Evolutionary conservation across 192 early-diverging fungal genomes (phyloP).

Genomic region (Entrophospora sp.): DNA sequence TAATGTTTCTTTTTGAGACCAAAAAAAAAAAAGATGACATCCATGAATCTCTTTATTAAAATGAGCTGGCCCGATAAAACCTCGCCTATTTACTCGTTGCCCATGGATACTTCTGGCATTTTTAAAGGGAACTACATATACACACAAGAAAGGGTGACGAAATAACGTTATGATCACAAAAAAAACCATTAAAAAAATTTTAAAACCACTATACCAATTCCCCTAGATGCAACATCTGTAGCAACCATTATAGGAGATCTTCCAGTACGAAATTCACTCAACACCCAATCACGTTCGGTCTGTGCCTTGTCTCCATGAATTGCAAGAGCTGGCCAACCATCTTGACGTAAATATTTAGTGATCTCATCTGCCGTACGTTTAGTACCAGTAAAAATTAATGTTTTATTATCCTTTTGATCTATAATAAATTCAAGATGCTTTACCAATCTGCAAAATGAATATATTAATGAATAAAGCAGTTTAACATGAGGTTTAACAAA

Average conservation of each 20-base stretch:
- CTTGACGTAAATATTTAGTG: conserved; percentile 77
- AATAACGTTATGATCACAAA: conserved; percentile 1
- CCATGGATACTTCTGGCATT: conserved; percentile 22
- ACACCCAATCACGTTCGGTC: conserved; percentile 93
- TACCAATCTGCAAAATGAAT: conserved; percentile 38
- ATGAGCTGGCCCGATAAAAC: conserved; percentile 2
- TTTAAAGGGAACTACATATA: conserved; percentile 20
- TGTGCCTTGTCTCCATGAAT: conserved; percentile 98
- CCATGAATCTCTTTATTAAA: background rate
- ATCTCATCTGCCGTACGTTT: conserved; percentile 90
- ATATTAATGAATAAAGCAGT: background rate
- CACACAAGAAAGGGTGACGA: conserved; percentile 7
- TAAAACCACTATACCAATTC: conserved; percentile 65
- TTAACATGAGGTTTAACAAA: background rate
- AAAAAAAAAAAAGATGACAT: background rate
- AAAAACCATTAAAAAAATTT: background rate
- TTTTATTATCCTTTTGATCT: conserved; percentile 80
- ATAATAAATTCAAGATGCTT: conserved; percentile 76
- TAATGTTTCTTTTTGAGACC: background rate
- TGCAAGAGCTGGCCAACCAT: conserved; percentile 85
- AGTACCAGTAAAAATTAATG: conserved; percentile 90
- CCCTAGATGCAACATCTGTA: conserved; percentile 96
- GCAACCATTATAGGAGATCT: conserved; percentile 89
- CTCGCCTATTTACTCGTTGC: conserved; percentile 17
- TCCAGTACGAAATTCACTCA: conserved; percentile 85